phyloP scores from a whole-genome alignment of 768 basidiomycete species.

The Lactarius deliciosus region DNA sequence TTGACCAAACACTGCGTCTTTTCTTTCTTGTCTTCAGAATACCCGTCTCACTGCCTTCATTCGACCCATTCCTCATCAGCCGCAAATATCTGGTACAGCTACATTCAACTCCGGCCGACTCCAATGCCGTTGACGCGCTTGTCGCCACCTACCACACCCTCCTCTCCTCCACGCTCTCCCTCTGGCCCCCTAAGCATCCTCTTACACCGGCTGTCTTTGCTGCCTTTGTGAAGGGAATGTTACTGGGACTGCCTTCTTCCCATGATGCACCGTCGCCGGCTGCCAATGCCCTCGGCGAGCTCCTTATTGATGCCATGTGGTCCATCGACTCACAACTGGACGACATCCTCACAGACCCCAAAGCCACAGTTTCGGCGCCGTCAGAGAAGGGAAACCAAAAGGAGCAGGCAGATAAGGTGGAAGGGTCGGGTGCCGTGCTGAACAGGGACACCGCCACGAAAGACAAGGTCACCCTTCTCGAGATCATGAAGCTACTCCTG shows the following conservation, averaged over 20 bases:
- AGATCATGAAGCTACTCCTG: conserved; percentile 42
- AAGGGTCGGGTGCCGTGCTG: conserved; percentile 33
- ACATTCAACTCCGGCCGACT: conserved; percentile 59
- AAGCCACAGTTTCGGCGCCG: conserved; percentile 36
- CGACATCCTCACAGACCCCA: conserved; percentile 58
- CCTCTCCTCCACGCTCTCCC: conserved; percentile 54
- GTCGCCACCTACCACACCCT: conserved; percentile 71
- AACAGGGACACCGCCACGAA: conserved; percentile 54
- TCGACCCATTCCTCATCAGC: conserved; percentile 38
- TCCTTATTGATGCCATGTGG: conserved; percentile 81
- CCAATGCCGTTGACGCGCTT: conserved; percentile 53
- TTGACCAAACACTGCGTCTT: background rate
- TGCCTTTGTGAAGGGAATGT: conserved; percentile 62
- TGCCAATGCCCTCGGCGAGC: conserved; percentile 56
- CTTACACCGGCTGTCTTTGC: conserved; percentile 54
- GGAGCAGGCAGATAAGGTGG: conserved; percentile 11
- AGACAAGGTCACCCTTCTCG: conserved; percentile 61
- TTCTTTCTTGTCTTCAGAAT: background rate
- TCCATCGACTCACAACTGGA: conserved; percentile 75
- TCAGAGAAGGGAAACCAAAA: conserved; percentile 23
- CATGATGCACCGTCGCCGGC: conserved; percentile 37
- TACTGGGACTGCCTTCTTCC: conserved; percentile 66
- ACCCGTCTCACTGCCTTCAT: background rate
- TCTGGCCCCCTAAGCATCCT: conserved; percentile 50
- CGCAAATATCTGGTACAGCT: conserved; percentile 58